phyloP scores from a whole-genome alignment of 73 alveolate genomes.

The Breviolum minutum region DNA sequence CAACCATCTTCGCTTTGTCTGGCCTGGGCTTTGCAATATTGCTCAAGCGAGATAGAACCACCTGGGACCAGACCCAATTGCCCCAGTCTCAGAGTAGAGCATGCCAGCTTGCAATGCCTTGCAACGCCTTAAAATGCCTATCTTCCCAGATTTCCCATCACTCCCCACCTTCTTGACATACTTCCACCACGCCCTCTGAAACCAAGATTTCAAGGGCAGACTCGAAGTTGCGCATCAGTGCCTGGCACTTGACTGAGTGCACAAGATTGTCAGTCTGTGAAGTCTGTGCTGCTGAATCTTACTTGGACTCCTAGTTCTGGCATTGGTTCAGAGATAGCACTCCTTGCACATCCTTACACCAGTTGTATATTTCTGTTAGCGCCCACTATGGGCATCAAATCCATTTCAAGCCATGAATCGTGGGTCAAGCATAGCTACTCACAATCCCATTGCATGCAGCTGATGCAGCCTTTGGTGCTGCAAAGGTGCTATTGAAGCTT shows the following conservation, averaged over 20 bases:
- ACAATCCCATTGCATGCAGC: background rate
- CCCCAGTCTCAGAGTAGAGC: background rate
- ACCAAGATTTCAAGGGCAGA: slow-evolving; percentile 79
- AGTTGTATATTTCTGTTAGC: too few species aligned
- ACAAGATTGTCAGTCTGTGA: background rate
- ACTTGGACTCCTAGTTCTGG: background rate
- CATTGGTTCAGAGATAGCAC: background rate
- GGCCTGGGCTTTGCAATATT: slow-evolving; percentile 72
- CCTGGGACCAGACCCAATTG: background rate
- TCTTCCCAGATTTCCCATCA: too few species aligned
- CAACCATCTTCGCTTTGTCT: too few species aligned
- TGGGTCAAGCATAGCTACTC: background rate
- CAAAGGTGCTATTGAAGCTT: slow-evolving; percentile 5
- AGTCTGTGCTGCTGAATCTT: background rate
- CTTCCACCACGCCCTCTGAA: slow-evolving; percentile 63
- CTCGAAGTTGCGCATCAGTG: slow-evolving; percentile 80
- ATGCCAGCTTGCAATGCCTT: too few species aligned
- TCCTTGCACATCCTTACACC: too few species aligned
- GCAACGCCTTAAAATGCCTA: too few species aligned
- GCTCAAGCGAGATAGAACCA: slow-evolving; percentile 52
- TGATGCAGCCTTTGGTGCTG: background rate
- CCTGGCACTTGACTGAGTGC: background rate
- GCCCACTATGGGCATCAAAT: background rate
- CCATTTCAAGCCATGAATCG: background rate
- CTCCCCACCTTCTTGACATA: slow-evolving; percentile 8